phyloP scores from a whole-genome alignment of 768 basidiomycete genomes.

The Boletus tylopilopsis region DNA sequence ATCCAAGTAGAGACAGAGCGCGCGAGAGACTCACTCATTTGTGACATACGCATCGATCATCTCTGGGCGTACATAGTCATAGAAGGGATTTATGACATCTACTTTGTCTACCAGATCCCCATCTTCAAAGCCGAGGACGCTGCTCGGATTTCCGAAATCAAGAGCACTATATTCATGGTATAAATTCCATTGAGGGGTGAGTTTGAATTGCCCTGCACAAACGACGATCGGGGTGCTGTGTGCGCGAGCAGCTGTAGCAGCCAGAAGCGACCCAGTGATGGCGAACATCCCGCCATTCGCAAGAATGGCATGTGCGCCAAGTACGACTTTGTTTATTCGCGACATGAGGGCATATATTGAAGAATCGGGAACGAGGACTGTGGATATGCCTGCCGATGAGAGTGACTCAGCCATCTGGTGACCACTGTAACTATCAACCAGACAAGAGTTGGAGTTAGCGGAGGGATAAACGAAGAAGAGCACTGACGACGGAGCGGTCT shows the following conservation, averaged over 20 bases:
- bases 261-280: conserved; percentile 78
- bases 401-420: conserved; percentile 81
- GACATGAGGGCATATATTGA: conserved; percentile 96
- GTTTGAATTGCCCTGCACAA: conserved; percentile 93
- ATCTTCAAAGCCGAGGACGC: conserved; percentile 70
- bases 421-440: conserved; percentile 65
- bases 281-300: conserved; percentile 97
- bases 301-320: conserved; percentile 93
- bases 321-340: conserved; percentile 92
- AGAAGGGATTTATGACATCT: conserved; percentile 94
- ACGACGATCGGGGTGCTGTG: conserved; percentile 93
- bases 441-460: conserved; percentile 2
- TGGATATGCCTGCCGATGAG: conserved; percentile 77
- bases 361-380: conserved; percentile 96
- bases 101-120: conserved; percentile 80
- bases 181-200: conserved; percentile 87
- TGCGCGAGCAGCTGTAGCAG: conserved; percentile 81
- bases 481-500: conserved; percentile 88
- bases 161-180: conserved; percentile 83
- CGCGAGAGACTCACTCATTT: conserved; percentile 74
- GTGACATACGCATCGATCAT: conserved; percentile 92
- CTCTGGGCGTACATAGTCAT: conserved; percentile 92
- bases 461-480: neutral
- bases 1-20: conserved; percentile 1
- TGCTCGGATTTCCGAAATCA: conserved; percentile 72